Conservation (phyloP, 148 eudicot genomes). For the Diospyros lotus region DNA sequence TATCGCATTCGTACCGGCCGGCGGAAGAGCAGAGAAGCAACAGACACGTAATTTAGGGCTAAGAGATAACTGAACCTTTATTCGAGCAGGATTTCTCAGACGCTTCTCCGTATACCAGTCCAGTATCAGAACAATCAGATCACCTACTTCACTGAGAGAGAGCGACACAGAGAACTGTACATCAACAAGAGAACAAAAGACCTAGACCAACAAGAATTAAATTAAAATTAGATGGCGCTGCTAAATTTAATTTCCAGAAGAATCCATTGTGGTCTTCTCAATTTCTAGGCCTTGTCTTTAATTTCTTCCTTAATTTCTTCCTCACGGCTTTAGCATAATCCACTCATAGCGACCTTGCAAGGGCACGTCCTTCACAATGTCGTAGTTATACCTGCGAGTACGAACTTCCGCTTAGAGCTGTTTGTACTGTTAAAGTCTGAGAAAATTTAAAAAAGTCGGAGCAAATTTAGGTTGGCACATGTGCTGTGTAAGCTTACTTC, state of each 20-base stretch:
- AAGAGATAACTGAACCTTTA: neutral
- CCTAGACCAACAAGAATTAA: neutral
- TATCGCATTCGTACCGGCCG: neutral
- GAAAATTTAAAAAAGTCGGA: neutral
- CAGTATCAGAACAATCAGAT: neutral
- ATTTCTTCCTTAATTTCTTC: constrained; percentile 4
- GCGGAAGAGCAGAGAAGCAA: neutral
- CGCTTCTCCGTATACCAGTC: neutral
- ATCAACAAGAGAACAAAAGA: neutral
- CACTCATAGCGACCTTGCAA: constrained; percentile 76
- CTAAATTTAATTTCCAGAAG: neutral
- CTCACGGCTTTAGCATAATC: constrained; percentile 55
- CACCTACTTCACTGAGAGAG: constrained; percentile 4
- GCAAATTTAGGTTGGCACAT: neutral
- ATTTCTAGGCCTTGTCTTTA: neutral
- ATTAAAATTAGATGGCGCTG: neutral
- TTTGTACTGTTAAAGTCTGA: neutral
- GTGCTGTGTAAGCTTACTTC: constrained; percentile 34
- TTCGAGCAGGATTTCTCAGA: neutral
- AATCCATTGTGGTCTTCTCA: neutral
- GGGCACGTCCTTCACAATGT: constrained; percentile 54
- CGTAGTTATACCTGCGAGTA: constrained; percentile 67
- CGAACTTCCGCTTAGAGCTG: neutral
- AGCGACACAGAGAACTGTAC: constrained; percentile 7
- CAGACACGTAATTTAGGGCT: neutral